Conservation (phyloP, 768 basidiomycete genomes). For the Crepidotus variabilis region DNA sequence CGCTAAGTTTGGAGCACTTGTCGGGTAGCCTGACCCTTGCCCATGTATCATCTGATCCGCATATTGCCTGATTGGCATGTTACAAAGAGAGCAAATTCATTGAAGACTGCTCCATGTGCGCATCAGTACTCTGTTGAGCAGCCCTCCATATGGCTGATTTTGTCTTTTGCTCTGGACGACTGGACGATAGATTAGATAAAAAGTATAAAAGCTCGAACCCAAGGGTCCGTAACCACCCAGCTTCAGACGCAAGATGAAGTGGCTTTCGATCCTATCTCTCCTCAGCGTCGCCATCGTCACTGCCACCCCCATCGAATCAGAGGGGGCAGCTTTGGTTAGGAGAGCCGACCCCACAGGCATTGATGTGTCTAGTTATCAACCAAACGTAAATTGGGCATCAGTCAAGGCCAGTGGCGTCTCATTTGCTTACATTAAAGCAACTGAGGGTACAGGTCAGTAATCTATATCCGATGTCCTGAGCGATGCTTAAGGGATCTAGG, state of each 20-base stretch:
- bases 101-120: too few species aligned
- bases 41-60: too few species aligned
- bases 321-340: constrained; percentile 8
- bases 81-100: too few species aligned
- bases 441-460: constrained; percentile 51
- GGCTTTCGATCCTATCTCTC: neutral
- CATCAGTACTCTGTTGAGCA: too few species aligned
- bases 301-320: neutral
- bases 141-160: too few species aligned
- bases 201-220: too few species aligned
- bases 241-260: neutral
- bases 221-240: too few species aligned
- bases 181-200: too few species aligned
- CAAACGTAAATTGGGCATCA: constrained; percentile 45
- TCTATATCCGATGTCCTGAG: neutral
- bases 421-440: constrained; percentile 67
- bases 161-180: too few species aligned
- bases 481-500: constrained; percentile 13
- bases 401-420: constrained; percentile 47
- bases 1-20: too few species aligned
- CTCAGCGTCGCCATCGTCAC: neutral
- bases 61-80: too few species aligned
- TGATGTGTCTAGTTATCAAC: constrained; percentile 52
- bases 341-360: constrained; percentile 33
- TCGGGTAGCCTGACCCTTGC: too few species aligned